Base-by-base conservation (phyloP, 805 yeast genomes). In the Debaryomyces tyrocola region DNA sequence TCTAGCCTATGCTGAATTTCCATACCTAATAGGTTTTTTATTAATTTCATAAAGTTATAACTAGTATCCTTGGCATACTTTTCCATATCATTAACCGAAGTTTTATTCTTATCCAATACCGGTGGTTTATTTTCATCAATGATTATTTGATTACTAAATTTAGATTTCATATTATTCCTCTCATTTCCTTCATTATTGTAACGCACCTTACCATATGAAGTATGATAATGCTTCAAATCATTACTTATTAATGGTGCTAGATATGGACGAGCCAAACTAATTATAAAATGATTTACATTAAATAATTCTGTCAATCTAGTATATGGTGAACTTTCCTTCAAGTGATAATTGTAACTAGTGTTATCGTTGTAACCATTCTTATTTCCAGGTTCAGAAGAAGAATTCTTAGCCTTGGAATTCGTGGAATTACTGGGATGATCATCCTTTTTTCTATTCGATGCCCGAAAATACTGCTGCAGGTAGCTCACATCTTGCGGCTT, bases 221-320 rank as follows among this genome's bases (percentile, higher is more conserved):
- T 59, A 45, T 75, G 79, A 50, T 78, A 79, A 60, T 90, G 94
- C 58, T 85, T 85, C 58, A 89, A 75, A 59, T 90, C 97, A 53
- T 87, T 85, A 33, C 87, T 83, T 37, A 94, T 78, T 46, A 92
- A 71, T 0, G 98, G 97, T 0, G 97, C 96, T 55, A 92, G 71
- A 58, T 92, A 94, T 0, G 98, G 97, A 51, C 97, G 77, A 7
- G 98, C 96, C 53, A 92, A 74, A 17, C 97, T 88, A 1, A 91
- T 91, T 27, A 94, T 76, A 59, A 90, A 92, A 64, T 91, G 95
- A 65, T 94, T 94, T 20, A 94, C 98, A 57, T 94, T 94, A 72
- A 92, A 94, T 48, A 92, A 75, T 63, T 94, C 98, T 0, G 97
- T 86, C 40, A 92, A 75, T 45, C 96, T 73, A 1, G 94, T 87